phyloP scores from a whole-genome alignment of 305 asterid species.

The Coffea humblotiana region DNA sequence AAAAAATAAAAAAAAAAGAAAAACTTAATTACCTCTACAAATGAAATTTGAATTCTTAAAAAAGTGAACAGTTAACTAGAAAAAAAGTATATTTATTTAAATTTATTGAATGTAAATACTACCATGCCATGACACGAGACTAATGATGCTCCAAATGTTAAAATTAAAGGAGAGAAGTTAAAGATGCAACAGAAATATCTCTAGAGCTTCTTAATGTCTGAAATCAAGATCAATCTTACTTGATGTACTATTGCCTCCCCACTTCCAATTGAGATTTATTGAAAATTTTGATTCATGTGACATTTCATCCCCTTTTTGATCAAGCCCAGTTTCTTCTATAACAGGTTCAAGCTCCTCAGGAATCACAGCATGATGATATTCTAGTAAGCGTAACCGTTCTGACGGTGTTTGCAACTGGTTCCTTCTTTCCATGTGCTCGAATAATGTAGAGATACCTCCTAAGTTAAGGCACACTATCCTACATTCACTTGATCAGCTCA shows the following conservation, averaged over 20 bases:
- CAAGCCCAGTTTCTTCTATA: constrained; percentile 5
- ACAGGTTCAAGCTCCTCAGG: constrained; percentile 27
- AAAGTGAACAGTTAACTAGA: too few species aligned
- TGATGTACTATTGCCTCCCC: constrained; percentile 17
- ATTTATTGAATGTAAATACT: neutral
- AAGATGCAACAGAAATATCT: neutral
- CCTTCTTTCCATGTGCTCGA: constrained; percentile 23
- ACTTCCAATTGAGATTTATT: neutral
- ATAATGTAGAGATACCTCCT: constrained; percentile 22
- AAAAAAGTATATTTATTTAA: too few species aligned
- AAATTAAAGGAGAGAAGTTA: neutral
- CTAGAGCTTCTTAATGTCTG: neutral
- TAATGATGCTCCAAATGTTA: neutral
- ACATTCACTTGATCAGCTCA: constrained; percentile 5
- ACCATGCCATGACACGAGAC: neutral
- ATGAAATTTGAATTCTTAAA: too few species aligned
- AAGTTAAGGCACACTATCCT: constrained; percentile 30
- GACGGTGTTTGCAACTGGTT: constrained; percentile 24
- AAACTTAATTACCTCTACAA: too few species aligned
- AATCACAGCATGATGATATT: constrained; percentile 26
- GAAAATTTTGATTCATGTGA: neutral
- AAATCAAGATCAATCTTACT: neutral
- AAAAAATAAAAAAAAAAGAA: too few species aligned
- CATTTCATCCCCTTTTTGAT: neutral
- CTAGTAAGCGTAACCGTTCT: constrained; percentile 27